Evolutionary conservation across 1,139 yeast genomes (phyloP), one percentile per base, ranked within the genome.

Genomic region (Candida smagusa): DNA sequence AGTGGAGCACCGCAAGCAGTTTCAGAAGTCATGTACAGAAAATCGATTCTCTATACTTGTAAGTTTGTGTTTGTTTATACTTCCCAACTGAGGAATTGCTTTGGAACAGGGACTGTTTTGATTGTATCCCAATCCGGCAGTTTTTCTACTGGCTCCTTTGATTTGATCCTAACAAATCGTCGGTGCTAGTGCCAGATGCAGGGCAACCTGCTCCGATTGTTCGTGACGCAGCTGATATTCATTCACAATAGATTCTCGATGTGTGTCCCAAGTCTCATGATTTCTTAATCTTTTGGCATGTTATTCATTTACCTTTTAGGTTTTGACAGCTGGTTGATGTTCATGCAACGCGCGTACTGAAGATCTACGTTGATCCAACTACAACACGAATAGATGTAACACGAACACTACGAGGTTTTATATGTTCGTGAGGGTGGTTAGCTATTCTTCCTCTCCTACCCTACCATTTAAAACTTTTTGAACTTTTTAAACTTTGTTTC

Each of bases 51-150:
- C 9, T 9, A 3, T 23, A n/a, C 26, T 23, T 22, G 26, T 21
- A 8, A 22, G 26, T 33, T 33, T 30, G 26, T 30, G 19, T 16
- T 27, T 33, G 35, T 33, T 33, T 25, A 12, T 27, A 16, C 30
- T 19, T 16, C 35, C 21, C n/a, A 21, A 33, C 23, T 21, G 13
- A 29, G 35, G 13, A 12, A n/a, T 28, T 12, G 25, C 12, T n/a
- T 13, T 24, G 28, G 22, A 31, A 13, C 30, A 28, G 16, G 19
- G 30, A 22, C 11, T 16, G 30, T 16, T 12, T 28, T 28, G 30
- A 19, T 9, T 28, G 9, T 9, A 12, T 3, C 26, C 26, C 26
- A 23, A 23, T 16, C 19, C 19, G 19, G 19, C 5, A 16, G 19
- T 16, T 16, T 16, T 16, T 16, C 19, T 16, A 16, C 19, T 16